These are phyloP conservation scores for Cordyceps pruinosa DNA, from an alignment of 2,329 filamentous ascomycete species.

Conservation along the genomic window DNA sequence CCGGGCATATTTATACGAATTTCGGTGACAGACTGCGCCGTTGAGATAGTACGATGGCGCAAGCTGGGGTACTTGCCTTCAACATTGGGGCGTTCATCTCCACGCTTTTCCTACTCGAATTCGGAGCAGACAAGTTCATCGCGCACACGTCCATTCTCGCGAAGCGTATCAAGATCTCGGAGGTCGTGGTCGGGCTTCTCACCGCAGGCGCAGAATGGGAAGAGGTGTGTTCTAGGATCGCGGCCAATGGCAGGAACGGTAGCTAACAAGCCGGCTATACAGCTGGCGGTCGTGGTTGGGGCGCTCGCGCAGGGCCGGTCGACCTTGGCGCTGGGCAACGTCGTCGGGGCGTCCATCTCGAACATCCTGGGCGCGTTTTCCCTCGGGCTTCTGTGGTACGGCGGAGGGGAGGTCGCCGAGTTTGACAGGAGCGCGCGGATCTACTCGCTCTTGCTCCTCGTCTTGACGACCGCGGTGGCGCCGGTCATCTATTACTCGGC, in stretches of 20 bases:
- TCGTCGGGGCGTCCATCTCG: constrained; percentile 46
- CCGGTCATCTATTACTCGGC: constrained; percentile 21
- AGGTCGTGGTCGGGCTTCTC: constrained; percentile 42
- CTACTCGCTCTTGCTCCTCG: constrained; percentile 36
- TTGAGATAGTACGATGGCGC: not conserved
- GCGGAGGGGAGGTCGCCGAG: constrained; percentile 13
- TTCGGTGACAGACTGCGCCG: too few relatives aligned
- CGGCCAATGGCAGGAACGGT: not conserved
- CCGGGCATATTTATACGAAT: too few relatives aligned
- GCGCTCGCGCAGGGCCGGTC: constrained; percentile 38
- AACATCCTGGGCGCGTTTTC: constrained; percentile 51
- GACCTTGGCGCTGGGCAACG: constrained; percentile 46
- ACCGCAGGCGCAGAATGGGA: not conserved
- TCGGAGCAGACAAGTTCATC: constrained; percentile 45
- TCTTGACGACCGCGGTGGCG: constrained; percentile 34
- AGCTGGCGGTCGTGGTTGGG: constrained; percentile 42
- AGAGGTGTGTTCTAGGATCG: not conserved
- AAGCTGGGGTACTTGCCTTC: constrained; percentile 1
- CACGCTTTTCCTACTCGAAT: constrained; percentile 43
- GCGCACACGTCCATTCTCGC: constrained; percentile 43
- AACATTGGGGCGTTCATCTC: constrained; percentile 36
- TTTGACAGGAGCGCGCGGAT: constrained; percentile 43
- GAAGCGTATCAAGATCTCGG: constrained; percentile 35
- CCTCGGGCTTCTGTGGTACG: constrained; percentile 40
- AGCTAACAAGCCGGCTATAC: not conserved